Evolutionary conservation across 352 stramenopile species (phyloP), one percentile per base, ranked within the genome.

Genomic region (Pythium apleroticum): DNA sequence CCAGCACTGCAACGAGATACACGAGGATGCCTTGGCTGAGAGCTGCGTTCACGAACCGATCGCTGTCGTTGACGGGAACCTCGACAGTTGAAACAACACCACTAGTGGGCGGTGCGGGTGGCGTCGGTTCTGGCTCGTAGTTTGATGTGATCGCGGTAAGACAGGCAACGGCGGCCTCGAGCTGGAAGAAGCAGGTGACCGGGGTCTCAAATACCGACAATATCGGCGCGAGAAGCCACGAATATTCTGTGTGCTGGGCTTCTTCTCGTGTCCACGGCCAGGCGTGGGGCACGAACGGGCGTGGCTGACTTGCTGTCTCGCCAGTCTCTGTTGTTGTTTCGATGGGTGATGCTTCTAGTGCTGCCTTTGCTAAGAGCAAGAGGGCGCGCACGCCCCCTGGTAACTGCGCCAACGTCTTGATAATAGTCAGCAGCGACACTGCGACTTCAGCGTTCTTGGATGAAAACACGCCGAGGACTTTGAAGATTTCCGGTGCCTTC

Each of bases 41-140:
- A 0, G 69, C 74, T 17, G 52, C 60, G 59, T 86, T 89, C 43
- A 82, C 35, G 20, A 88, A 85, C 9, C 72, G 55, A 20, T 87
- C 71, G 1, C 57, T 70, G 39, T 86, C 74, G 45, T 39, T 49
- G 53, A 19, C 64, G 17, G 20, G 28, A 17, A 55, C 30, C 10
- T 25, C 65, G 3, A 65, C 27, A 1, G 45, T 58, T 5, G 60
- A 59, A 3, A 53, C 62, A 4, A 68, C 53, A 1, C 46, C 31
- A 20, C 46, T 52, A 2, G 68, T 69, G 1, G 62, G 31, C 20
- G 45, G 37, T 2, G 41, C 27, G 24, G 28, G 0, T 1, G 63
- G 20, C 49, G 86, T 58, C 14, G 87, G 27, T 11, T 76, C 39
- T 17, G 71, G 60, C 55, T 74, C 74, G 70, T 78, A 20, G 52